Percentiles rank a stretch among this genome's conserved stretches.
phyloP scores from a whole-genome alignment of 306 rosid species.

The Sphenostylis stenocarpa region DNA sequence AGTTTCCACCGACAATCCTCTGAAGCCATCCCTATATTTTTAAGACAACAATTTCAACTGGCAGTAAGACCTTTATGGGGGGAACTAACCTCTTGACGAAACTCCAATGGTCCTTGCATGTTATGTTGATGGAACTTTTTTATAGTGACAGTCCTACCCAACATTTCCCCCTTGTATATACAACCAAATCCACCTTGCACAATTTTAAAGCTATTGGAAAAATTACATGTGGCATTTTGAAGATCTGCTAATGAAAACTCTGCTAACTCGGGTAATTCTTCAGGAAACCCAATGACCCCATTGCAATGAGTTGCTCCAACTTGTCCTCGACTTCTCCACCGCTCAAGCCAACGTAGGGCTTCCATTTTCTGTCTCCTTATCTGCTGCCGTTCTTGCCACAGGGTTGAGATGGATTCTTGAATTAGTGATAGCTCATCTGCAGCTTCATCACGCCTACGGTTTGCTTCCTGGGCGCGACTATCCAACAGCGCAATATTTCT shows the following conservation, averaged over 20 bases:
- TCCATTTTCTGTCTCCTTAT: constrained; percentile 63
- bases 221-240: constrained; percentile 77
- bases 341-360: constrained; percentile 70
- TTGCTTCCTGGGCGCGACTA: constrained; percentile 57
- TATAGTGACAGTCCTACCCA: constrained; percentile 75
- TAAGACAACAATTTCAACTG: constrained; percentile 6
- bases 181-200: constrained; percentile 68
- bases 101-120: constrained; percentile 65
- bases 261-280: constrained; percentile 54
- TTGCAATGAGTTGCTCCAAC: constrained; percentile 51
- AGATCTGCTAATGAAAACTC: constrained; percentile 72
- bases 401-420: constrained; percentile 67
- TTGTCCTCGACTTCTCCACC: constrained; percentile 62
- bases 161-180: constrained; percentile 84
- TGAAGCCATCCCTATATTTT: neutral
- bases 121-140: constrained; percentile 61
- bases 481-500: constrained; percentile 67
- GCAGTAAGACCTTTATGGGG: constrained; percentile 1
- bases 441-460: constrained; percentile 58
- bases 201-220: constrained; percentile 78
- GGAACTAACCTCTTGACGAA: constrained; percentile 71
- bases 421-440: constrained; percentile 53
- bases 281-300: constrained; percentile 50
- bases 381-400: constrained; percentile 66
- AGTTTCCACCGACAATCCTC: constrained; percentile 5